phyloP scores from a whole-genome alignment of 768 basidiomycete species.

The Russula lepida region DNA sequence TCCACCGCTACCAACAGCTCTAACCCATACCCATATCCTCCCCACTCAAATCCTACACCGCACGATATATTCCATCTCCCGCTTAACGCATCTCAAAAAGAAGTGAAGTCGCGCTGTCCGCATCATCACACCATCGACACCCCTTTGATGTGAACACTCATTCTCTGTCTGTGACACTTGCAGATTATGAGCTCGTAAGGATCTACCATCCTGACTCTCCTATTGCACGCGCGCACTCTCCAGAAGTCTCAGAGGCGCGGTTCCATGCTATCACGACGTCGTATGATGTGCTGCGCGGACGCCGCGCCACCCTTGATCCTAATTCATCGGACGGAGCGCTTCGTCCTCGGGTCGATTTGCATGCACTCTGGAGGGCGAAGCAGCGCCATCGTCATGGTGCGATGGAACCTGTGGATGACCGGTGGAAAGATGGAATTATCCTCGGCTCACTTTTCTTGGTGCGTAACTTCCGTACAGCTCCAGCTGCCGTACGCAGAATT shows the following conservation, averaged over 20 bases:
- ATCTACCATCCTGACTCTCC: conserved; percentile 73
- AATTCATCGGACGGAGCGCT: conserved; percentile 23
- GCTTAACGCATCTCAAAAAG: conserved; percentile 26
- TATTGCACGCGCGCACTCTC: conserved; percentile 32
- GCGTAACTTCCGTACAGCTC: conserved; percentile 10
- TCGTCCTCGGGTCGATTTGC: conserved; percentile 7
- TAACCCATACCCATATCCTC: conserved; percentile 31
- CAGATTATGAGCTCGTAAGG: conserved; percentile 74
- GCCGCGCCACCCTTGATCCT: conserved; percentile 25
- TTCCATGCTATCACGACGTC: conserved; percentile 64
- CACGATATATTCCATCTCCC: conserved; percentile 37
- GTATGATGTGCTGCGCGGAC: conserved; percentile 55
- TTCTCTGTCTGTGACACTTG: not conserved
- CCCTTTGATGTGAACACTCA: not conserved
- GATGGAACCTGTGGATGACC: conserved; percentile 49
- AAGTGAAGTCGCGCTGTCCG: conserved; percentile 35
- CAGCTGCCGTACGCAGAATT: not conserved
- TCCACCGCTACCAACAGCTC: conserved; percentile 20
- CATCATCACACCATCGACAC: conserved; percentile 9
- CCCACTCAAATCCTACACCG: conserved; percentile 29
- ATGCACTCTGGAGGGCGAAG: conserved; percentile 37
- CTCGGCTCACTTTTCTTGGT: conserved; percentile 49
- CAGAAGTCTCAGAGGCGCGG: conserved; percentile 48
- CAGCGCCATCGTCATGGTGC: conserved; percentile 31
- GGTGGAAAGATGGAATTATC: conserved; percentile 59